Percentiles rank a stretch among this genome's conserved stretches.
These are phyloP conservation scores for Pythium sp. DNA, from an alignment of 352 stramenopile genomes.

Conservation along the genomic window DNA sequence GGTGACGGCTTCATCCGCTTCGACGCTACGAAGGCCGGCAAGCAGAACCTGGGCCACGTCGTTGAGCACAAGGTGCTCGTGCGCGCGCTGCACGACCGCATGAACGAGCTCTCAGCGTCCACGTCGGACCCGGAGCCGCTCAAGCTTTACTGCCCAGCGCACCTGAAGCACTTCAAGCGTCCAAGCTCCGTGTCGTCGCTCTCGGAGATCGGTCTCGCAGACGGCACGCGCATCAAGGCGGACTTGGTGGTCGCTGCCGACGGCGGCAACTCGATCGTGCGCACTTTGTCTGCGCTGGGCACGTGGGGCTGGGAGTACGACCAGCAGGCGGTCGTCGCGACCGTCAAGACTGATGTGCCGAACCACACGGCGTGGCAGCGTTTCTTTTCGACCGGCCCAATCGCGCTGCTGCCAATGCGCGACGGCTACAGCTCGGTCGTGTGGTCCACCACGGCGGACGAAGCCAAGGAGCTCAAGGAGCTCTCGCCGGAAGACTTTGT, in stretches of 20 bases:
- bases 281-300: conserved; percentile 77
- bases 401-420: conserved; percentile 89
- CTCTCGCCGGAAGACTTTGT: conserved; percentile 78
- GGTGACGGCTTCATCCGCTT: conserved; percentile 88
- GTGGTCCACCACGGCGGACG: conserved; percentile 84
- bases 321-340: conserved; percentile 90
- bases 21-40: conserved; percentile 58
- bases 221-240: conserved; percentile 64
- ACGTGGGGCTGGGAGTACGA: conserved; percentile 93
- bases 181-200: conserved; percentile 40
- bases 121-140: conserved; percentile 51
- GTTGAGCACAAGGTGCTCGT: conserved; percentile 88
- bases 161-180: conserved; percentile 81
- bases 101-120: conserved; percentile 62
- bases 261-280: conserved; percentile 87
- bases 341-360: conserved; percentile 79
- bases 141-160: conserved; percentile 69
- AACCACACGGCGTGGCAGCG: conserved; percentile 89
- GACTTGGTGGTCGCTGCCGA: conserved; percentile 88
- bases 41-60: conserved; percentile 76
- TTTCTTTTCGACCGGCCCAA: conserved; percentile 87
- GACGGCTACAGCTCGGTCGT: conserved; percentile 90
- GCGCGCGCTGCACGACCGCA: conserved; percentile 79
- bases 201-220: conserved; percentile 65
- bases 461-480: conserved; percentile 78